Evolutionary conservation across 169 alveolate species (phyloP).

Genomic region (Eimeria acervulina): DNA sequence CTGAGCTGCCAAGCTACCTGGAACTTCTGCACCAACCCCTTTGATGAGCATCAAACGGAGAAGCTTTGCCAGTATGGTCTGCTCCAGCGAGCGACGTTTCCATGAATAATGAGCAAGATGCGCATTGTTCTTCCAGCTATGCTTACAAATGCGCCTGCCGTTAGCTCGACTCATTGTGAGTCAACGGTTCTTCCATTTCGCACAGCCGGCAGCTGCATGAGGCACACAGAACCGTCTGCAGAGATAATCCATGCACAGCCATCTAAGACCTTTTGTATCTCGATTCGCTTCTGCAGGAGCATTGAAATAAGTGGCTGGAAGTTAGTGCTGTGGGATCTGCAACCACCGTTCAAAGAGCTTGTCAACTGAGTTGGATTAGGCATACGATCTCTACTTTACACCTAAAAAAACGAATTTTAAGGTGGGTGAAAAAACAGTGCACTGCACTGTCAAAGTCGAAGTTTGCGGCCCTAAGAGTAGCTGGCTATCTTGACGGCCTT

Average conservation of each 20-base stretch:
- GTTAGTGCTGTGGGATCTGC: not conserved
- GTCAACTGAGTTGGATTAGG: not conserved
- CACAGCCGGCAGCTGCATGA: not conserved
- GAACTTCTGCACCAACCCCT: not conserved
- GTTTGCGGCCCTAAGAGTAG: not conserved
- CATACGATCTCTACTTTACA: not conserved
- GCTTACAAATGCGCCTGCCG: not conserved
- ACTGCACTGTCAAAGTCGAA: slow-evolving; percentile 5
- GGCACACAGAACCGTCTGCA: not conserved
- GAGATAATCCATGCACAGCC: not conserved
- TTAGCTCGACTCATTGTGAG: not conserved
- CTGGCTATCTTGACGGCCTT: slow-evolving; percentile 26
- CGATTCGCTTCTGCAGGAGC: not conserved
- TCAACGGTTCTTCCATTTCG: not conserved
- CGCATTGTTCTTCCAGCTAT: not conserved
- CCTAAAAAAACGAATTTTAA: not conserved
- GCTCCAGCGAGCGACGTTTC: not conserved
- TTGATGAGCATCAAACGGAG: not conserved
- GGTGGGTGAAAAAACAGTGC: not conserved
- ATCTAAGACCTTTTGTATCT: not conserved
- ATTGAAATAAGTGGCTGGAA: not conserved
- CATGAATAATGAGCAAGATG: not conserved
- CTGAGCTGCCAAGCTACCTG: not conserved
- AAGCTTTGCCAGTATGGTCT: not conserved
- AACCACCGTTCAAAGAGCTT: not conserved